Evolutionary conservation across 768 basidiomycete species (phyloP).

Genomic region (Phanerochaete sordida): DNA sequence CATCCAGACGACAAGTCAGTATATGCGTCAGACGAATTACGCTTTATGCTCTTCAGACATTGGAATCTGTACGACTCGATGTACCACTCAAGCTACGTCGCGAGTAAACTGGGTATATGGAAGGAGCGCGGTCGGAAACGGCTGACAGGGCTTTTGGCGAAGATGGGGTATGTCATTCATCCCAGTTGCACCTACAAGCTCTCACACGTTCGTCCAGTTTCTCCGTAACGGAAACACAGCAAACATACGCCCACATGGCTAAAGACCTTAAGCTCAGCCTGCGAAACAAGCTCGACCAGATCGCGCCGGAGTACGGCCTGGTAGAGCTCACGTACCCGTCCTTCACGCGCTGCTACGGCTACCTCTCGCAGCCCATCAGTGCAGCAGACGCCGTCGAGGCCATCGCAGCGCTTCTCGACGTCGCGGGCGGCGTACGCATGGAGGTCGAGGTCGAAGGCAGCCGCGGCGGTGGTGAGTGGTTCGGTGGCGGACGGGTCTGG

Average conservation of each 20-base stretch:
- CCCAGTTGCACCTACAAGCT: neutral
- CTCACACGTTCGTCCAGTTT: conserved; percentile 49
- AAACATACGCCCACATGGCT: conserved; percentile 94
- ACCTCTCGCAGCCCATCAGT: conserved; percentile 80
- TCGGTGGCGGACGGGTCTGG: conserved; percentile 82
- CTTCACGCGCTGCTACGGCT: conserved; percentile 90
- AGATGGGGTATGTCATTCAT: conserved; percentile 83
- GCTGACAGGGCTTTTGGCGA: conserved; percentile 88
- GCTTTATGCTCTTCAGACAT: conserved; percentile 94
- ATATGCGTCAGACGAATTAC: conserved; percentile 80
- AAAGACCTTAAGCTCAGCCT: conserved; percentile 85
- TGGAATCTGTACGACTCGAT: conserved; percentile 99
- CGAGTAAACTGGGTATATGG: conserved; percentile 94
- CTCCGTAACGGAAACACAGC: conserved; percentile 91
- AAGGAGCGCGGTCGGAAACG: conserved; percentile 89
- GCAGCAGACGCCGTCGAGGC: conserved; percentile 95
- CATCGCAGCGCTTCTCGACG: conserved; percentile 81
- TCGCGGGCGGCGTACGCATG: conserved; percentile 85
- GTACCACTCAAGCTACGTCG: conserved; percentile 96
- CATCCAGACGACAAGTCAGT: conserved; percentile 85
- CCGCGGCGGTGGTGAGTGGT: conserved; percentile 94
- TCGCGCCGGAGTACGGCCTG: conserved; percentile 93
- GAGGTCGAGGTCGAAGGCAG: conserved; percentile 89
- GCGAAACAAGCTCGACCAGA: conserved; percentile 76
- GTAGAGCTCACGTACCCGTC: conserved; percentile 92